Evolutionary conservation across 2,329 filamentous ascomycete genomes (phyloP).

Genomic region (Stachybotrys elegans): DNA sequence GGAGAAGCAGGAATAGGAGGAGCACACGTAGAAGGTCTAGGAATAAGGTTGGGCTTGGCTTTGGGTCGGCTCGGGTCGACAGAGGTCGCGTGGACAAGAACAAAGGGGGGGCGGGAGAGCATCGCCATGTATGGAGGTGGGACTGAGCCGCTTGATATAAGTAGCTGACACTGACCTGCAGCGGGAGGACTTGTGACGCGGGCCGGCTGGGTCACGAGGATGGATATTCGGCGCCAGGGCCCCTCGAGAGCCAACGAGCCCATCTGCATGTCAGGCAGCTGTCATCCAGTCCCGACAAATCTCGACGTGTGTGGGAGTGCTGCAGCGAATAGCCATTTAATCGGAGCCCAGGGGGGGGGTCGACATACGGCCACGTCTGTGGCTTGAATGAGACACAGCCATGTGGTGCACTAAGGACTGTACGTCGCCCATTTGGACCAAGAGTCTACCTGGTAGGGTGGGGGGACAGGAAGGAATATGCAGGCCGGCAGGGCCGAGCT

Average conservation of each 20-base stretch:
- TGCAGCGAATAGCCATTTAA: background rate
- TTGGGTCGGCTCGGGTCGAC: too few species aligned
- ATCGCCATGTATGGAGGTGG: background rate
- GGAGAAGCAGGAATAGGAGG: background rate
- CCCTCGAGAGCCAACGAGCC: background rate
- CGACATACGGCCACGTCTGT: background rate
- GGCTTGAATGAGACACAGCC: background rate
- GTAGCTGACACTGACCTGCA: too few species aligned
- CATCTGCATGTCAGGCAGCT: background rate
- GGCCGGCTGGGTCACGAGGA: too few species aligned
- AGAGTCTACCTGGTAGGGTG: background rate
- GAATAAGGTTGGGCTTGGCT: too few species aligned
- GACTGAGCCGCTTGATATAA: background rate
- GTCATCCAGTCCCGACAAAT: too few species aligned
- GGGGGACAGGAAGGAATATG: background rate
- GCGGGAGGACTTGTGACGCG: too few species aligned
- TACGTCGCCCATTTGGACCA: background rate
- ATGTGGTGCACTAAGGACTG: background rate
- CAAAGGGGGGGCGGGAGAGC: background rate
- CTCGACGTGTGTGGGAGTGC: too few species aligned
- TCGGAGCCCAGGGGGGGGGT: background rate
- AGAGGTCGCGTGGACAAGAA: too few species aligned
- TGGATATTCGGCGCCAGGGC: too few species aligned
- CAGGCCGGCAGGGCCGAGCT: background rate
- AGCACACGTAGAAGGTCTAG: too few species aligned